Percentiles rank a stretch among this genome's conserved stretches.
Evolutionary conservation across 768 basidiomycete species (phyloP).

Genomic region (Heimioporus sp.): DNA sequence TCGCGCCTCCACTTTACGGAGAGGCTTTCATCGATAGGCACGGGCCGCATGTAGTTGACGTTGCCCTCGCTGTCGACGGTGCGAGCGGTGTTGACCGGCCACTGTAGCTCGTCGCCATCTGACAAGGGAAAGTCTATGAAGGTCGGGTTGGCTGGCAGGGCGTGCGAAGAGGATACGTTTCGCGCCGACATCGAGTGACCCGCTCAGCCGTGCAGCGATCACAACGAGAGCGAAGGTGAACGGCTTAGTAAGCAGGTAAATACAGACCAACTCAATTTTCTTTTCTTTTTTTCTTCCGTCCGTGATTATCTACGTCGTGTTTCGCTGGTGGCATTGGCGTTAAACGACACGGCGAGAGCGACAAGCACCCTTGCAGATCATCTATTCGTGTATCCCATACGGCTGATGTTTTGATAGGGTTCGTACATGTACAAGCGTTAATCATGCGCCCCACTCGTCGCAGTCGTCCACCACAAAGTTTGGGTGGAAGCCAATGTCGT

Average conservation of each 20-base stretch:
- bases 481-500: not conserved
- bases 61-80: slow-evolving; percentile 56
- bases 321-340: slow-evolving; percentile 50
- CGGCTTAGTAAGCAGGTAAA: slow-evolving; percentile 17
- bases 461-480: not conserved
- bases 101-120: slow-evolving; percentile 53
- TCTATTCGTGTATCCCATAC: slow-evolving; percentile 52
- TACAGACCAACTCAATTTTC: not conserved
- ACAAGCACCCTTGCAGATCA: slow-evolving; percentile 51
- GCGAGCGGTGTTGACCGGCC: slow-evolving; percentile 57
- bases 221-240: not conserved
- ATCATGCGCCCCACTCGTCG: slow-evolving; percentile 12
- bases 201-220: not conserved
- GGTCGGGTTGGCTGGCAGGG: slow-evolving; percentile 50
- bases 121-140: slow-evolving; percentile 60
- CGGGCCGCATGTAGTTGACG: slow-evolving; percentile 68
- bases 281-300: slow-evolving; percentile 24
- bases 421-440: slow-evolving; percentile 12
- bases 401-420: slow-evolving; percentile 33
- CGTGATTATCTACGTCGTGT: slow-evolving; percentile 65
- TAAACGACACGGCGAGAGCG: slow-evolving; percentile 68
- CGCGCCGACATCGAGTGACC: slow-evolving; percentile 19
- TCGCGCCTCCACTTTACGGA: slow-evolving; percentile 57
- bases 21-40: slow-evolving; percentile 49
- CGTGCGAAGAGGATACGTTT: slow-evolving; percentile 9